Evolutionary conservation across 1,139 yeast genomes (phyloP), one percentile per base, ranked within the genome.

Genomic region (Kodamaea derodonti): DNA sequence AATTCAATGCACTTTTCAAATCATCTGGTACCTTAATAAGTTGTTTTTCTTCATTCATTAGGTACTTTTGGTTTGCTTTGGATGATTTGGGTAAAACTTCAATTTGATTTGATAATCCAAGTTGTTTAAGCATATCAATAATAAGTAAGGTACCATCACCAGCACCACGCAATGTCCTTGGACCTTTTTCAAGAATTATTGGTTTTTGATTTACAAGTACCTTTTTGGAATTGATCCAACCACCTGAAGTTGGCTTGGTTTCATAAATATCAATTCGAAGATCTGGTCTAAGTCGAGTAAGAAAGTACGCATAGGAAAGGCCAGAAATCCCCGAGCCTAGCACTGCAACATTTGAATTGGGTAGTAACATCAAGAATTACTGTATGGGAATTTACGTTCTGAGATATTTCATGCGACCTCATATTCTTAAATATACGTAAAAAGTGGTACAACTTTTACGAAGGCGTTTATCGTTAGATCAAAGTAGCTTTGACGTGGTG

Each of bases 291-390:
- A 85, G 54, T 40, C 72, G 74, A 26, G 73, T 66, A 14, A 90
- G 65, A 47, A 84, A 84, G 56, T 84, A 88, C 0, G 94, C 82
- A 47, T 77, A 80, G 2, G 92, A 66, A 3, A 92, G 66, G 0
- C 97, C 97, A 1, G 95, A 83, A 3, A 90, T 73, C 0, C 98
- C 98, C 0, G 85, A 84, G 0, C 98, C 98, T 3, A 87, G 54
- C 1, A 90, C 81, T 1, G 80, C 87, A 2, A 82, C 78, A 20
- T 49, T 58, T 3, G 73, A 34, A 29, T 37, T 37, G 22, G 25
- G 27, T 6, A 35, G 40, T 8, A 35, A 9, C 22, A 18, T 18
- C n/a, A n/a, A n/a, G n/a, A n/a, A n/a, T n/a, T n/a, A n/a, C n/a
- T n/a, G n/a, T n/a, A n/a, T n/a, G n/a, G n/a, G n/a, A n/a, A n/a